Evolutionary conservation across 129 eudicot species (phyloP), one percentile per base, ranked within the genome.

Genomic region (Tagetes patula): DNA sequence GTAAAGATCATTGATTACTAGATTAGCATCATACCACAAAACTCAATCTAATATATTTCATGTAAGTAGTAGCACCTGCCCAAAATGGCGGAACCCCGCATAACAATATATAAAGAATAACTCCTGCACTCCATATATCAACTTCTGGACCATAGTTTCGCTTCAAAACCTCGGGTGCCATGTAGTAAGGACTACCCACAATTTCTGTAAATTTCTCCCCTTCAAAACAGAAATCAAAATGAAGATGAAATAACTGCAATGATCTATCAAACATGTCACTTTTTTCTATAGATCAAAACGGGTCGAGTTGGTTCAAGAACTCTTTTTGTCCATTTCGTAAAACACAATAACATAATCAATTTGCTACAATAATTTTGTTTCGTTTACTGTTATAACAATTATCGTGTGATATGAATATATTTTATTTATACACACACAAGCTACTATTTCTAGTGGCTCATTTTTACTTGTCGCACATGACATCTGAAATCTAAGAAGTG

Each of bases 51-150:
- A 47, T 38, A 72, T 2, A 65, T 54, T 54, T 72, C 4, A 48
- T 53, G 67, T 41, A 63, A 42, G 56, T 71, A 3, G 71, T 11
- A 43, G 36, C 79, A 93, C 98, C 98, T 81, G 98, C 98, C 98
- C 98, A 94, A 78, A 94, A 94, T 30, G 98, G 98, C 68, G 98
- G 98, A 81, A 94, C 98, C 40, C 98, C 98, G 58, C 98, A 90
- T 58, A 94, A 80, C 67, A 94, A 81, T 70, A 94, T 94, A 46
- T 94, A 94, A 4, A 94, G 86, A 72, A 94, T 94, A 54, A 94
- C 98, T 64, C 98, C 98, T 9, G 95, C 91, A 79, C 97, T 91
- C 97, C 97, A 91, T 69, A 91, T 83, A 86, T 91, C 97, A 64
- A 91, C 89, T 80, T 91, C 97, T 1, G 86, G 97, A 11, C 97